phyloP scores from a whole-genome alignment of 73 alveolate species.

The Paramecium sonneborni region DNA sequence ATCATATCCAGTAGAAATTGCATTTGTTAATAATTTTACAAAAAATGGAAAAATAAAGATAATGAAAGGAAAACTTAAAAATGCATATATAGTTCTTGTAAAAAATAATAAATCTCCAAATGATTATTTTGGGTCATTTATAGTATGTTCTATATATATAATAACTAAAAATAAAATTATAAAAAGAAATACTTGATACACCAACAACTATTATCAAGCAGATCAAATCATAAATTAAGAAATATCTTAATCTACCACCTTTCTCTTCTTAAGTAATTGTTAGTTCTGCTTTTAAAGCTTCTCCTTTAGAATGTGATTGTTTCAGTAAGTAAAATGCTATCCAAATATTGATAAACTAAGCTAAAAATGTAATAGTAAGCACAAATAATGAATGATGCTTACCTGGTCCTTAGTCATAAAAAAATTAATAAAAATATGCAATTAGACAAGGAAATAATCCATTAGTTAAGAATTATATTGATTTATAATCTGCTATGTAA shows the following conservation, averaged over 20 bases:
- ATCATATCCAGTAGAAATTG: background rate
- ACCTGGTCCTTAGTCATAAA: background rate
- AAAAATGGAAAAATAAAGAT: background rate
- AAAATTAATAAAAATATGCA: slow-evolving; percentile 8
- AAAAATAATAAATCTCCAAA: background rate
- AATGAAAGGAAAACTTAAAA: slow-evolving; percentile 21
- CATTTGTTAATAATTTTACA: slow-evolving; percentile 18
- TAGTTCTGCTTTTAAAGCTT: background rate
- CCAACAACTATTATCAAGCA: background rate
- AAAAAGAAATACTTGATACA: background rate
- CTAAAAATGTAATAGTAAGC: background rate
- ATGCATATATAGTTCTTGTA: background rate
- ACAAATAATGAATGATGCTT: background rate
- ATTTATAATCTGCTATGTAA: slow-evolving; percentile 24
- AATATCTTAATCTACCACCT: slow-evolving; percentile 4
- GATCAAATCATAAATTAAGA: background rate
- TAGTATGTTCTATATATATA: background rate
- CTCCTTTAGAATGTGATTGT: background rate
- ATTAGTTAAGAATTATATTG: background rate
- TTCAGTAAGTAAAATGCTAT: background rate
- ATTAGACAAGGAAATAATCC: slow-evolving; percentile 3
- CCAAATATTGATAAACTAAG: background rate
- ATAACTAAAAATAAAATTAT: background rate
- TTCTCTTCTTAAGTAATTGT: background rate
- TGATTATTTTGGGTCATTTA: background rate